Evolutionary conservation across 2,329 filamentous ascomycete genomes (phyloP), one percentile per base, ranked within the genome.

Genomic region (Botrytis cinerea): DNA sequence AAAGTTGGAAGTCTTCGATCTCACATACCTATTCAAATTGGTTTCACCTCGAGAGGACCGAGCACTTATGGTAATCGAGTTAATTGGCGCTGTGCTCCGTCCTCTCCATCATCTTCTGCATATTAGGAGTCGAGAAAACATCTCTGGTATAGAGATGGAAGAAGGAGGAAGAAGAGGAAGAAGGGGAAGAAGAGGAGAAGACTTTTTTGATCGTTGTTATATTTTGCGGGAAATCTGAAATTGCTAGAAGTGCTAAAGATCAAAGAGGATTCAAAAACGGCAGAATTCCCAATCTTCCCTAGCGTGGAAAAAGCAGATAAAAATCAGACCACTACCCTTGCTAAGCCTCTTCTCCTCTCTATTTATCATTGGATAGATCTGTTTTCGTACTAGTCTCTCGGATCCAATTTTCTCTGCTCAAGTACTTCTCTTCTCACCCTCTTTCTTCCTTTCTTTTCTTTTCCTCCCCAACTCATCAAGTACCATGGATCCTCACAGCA

Each of bases 291-390:
- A 40, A 57, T 43, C 28, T 32, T n/a, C 25, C 2, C 18, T 68
- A 68, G 66, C 66, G 66, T 25, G 5, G 28, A 43, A 67, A 68
- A 43, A 38, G 4, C 35, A 57, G 66, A n/a, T n/a, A 43, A 57
- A 57, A 40, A 43, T 68, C 35, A 68, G 35, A 57, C 35, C 35
- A 57, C n/a, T 43, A 54, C 64, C 64, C 35, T 68, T 40, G 25
- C 64, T 57, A 43, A 54, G 35, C 48, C 48, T 68, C 35, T 35
- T 43, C 46, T 54, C 25, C n/a, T 8, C 51, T 28, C 2, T 5
- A 54, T 54, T 54, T 54, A 54, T n/a, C 12, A 67, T 51, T 51
- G 32, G 22, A 40, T 67, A 38, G 22, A 28, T 20, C 46, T 40
- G 2, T 8, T 22, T 68, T 9, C 6, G 25, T 16, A 18, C 35